Percentiles rank a stretch among this genome's conserved stretches.
phyloP scores from a whole-genome alignment of 305 asterid genomes.

The Plantago lanceolata region DNA sequence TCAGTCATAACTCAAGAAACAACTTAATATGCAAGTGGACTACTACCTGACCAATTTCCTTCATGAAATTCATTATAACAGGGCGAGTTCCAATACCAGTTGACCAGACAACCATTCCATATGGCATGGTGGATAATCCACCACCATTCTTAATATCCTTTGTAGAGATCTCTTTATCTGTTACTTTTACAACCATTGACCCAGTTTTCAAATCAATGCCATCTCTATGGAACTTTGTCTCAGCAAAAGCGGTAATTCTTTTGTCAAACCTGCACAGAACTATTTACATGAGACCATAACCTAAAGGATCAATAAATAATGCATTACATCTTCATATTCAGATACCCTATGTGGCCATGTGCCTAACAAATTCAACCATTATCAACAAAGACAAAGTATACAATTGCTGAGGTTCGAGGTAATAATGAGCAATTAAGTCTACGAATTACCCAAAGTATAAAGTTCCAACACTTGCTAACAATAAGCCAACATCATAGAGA shows the following conservation, averaged over 20 bases:
- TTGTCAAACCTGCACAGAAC: constrained; percentile 78
- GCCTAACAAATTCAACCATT: not conserved
- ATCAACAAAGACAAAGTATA: not conserved
- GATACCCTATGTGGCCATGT: not conserved
- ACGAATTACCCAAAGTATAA: no score
- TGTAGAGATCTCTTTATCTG: constrained; percentile 74
- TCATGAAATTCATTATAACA: constrained; percentile 77
- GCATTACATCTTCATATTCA: constrained; percentile 15
- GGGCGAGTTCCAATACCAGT: constrained; percentile 98
- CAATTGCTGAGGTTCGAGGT: no score
- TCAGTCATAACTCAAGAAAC: constrained; percentile 6
- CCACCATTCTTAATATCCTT: constrained; percentile 77
- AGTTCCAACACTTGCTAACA: no score
- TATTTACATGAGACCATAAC: constrained; percentile 27
- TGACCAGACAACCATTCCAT: constrained; percentile 98
- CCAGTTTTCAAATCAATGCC: constrained; percentile 90
- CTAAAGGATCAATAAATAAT: constrained; percentile 6
- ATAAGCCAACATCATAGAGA: no score
- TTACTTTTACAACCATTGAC: constrained; percentile 82
- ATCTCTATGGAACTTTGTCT: constrained; percentile 80
- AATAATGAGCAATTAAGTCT: no score
- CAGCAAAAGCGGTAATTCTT: constrained; percentile 91
- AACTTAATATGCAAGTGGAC: constrained; percentile 16
- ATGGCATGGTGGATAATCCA: constrained; percentile 58
- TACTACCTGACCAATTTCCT: constrained; percentile 87